These are phyloP conservation scores for Cladophialophora yegresii DNA, from an alignment of 2,329 filamentous ascomycete genomes.

Conservation along the genomic window DNA sequence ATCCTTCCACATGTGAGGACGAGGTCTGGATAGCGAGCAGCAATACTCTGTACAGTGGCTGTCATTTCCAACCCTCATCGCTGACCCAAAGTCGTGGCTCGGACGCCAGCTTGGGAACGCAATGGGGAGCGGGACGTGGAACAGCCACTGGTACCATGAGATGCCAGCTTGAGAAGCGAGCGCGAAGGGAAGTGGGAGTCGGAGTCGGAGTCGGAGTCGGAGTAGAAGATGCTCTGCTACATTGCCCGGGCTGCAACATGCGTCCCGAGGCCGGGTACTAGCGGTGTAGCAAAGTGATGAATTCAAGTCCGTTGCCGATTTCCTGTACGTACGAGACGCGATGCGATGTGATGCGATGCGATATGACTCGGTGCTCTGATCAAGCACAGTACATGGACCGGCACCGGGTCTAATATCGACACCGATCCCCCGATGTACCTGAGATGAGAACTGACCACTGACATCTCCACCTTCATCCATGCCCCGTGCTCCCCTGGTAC, in stretches of 20 bases:
- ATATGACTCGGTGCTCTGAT: too few relatives aligned
- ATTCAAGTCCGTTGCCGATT: not conserved
- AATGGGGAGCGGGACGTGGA: not conserved
- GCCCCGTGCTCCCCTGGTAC: too few relatives aligned
- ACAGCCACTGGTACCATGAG: too few relatives aligned
- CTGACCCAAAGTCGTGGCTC: slow-evolving; percentile 3
- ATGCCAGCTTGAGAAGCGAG: too few relatives aligned
- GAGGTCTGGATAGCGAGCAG: not conserved
- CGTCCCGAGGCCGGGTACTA: not conserved
- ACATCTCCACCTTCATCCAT: too few relatives aligned
- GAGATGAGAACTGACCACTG: too few relatives aligned
- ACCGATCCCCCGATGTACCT: too few relatives aligned
- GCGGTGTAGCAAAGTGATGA: not conserved
- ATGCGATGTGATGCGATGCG: not conserved
- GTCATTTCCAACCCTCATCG: not conserved
- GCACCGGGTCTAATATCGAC: too few relatives aligned
- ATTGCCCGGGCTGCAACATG: too few relatives aligned
- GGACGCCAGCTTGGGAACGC: slow-evolving; percentile 2
- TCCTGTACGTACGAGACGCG: not conserved
- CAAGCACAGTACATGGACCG: not conserved
- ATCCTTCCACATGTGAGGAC: not conserved
- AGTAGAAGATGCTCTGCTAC: too few relatives aligned
- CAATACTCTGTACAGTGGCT: not conserved
- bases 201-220: too few relatives aligned
- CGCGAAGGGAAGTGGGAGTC: too few relatives aligned